A percentile compares a stretch with the other conserved stretches of the same genome.
phyloP scores from a whole-genome alignment of 1,284 basidiomycete genomes.

The Ceratobasidium sp. region DNA sequence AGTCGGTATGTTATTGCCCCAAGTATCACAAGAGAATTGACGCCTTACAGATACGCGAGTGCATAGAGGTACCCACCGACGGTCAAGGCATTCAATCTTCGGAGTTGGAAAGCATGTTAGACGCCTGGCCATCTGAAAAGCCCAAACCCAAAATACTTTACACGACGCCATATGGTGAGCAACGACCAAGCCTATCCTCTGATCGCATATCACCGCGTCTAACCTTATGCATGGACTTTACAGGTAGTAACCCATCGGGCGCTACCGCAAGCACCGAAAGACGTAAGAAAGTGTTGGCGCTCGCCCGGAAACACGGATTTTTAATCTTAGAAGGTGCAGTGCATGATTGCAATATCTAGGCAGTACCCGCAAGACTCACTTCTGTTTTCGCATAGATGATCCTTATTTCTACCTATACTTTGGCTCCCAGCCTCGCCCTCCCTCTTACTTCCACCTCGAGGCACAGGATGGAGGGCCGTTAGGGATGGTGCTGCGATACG shows the following conservation, averaged over 20 bases:
- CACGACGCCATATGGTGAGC: constrained; percentile 66
- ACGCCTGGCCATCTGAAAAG: constrained; percentile 78
- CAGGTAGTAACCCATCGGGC: constrained; percentile 56
- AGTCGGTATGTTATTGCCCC: constrained; percentile 63
- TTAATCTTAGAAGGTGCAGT: constrained; percentile 83
- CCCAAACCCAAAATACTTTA: constrained; percentile 85
- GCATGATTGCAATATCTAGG: neutral
- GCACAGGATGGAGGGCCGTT: constrained; percentile 52
- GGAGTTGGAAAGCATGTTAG: constrained; percentile 72
- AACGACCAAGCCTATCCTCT: neutral
- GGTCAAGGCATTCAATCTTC: constrained; percentile 74
- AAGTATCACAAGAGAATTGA: neutral
- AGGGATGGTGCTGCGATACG: constrained; percentile 86
- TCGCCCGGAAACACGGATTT: constrained; percentile 82
- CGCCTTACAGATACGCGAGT: too few species aligned
- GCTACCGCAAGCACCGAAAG: constrained; percentile 78
- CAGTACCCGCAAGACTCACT: too few species aligned
- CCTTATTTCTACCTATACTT: constrained; percentile 82
- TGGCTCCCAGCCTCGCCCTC: constrained; percentile 68
- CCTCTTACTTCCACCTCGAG: constrained; percentile 85
- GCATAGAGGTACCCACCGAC: constrained; percentile 85
- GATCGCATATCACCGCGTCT: neutral
- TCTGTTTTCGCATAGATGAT: constrained; percentile 68
- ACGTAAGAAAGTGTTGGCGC: constrained; percentile 78
- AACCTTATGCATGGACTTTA: neutral